Conservation (phyloP, 768 basidiomycete species). For the Amanita muscaria region DNA sequence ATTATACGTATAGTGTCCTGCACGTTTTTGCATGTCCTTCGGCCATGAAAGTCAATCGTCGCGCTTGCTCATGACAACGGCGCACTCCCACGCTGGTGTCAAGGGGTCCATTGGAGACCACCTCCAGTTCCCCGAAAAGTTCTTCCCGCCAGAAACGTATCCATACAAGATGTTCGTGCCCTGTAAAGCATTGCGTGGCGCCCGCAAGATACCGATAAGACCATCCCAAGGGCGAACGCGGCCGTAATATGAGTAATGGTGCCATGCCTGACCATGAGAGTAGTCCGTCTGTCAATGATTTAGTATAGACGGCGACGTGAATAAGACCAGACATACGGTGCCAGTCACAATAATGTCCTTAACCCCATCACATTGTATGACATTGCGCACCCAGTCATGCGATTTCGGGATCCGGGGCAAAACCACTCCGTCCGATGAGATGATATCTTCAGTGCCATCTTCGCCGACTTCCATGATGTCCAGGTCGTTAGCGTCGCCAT, state of each 20-base stretch:
- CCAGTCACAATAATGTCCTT: constrained; percentile 56
- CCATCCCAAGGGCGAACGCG: constrained; percentile 54
- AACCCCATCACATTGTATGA: constrained; percentile 40
- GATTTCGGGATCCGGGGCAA: constrained; percentile 13
- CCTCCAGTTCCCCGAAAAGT: constrained; percentile 70
- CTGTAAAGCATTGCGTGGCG: constrained; percentile 6
- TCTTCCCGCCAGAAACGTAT: constrained; percentile 55
- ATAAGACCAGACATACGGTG: constrained; percentile 29
- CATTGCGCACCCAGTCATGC: constrained; percentile 16
- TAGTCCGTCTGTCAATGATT: constrained; percentile 35
- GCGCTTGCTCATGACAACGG: constrained; percentile 52
- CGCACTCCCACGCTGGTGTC: constrained; percentile 49
- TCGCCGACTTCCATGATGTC: constrained; percentile 19
- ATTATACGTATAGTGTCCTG: background rate
- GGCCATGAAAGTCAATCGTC: too few relatives aligned
- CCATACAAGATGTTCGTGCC: constrained; percentile 53
- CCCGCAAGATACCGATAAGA: constrained; percentile 42
- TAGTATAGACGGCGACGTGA: constrained; percentile 5
- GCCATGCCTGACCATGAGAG: constrained; percentile 39
- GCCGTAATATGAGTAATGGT: constrained; percentile 39
- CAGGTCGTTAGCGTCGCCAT: constrained; percentile 17
- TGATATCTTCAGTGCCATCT: constrained; percentile 10
- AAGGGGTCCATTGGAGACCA: constrained; percentile 34
- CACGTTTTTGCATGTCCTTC: background rate
- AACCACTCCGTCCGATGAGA: background rate